Evolutionary conservation across 2,329 filamentous ascomycete genomes (phyloP), one percentile per base, ranked within the genome.

Genomic region (Chaetothyriales sp.): DNA sequence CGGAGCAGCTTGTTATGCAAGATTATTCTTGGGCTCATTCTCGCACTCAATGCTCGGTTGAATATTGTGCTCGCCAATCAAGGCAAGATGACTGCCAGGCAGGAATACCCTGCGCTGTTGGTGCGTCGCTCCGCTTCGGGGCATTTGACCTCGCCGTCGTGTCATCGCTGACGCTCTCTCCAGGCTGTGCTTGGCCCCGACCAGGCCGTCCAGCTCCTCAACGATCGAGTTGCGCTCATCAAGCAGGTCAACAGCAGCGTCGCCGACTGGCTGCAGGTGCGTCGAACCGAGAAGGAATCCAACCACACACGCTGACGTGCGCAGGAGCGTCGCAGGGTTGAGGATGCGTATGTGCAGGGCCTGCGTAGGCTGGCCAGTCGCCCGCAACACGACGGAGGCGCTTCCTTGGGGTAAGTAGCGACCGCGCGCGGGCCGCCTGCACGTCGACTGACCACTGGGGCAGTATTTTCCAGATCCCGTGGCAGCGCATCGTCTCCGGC

Each of bases 201-300:
- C 60, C 87, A 92, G 72, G 89, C 92, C 54, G 86, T 89, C 43
- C 77, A 80, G 51, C 78, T 88, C 54, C 78, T 97, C 62, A 85
- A 83, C 68, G 89, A 95, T 62, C 86, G 92, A 64, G 80, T 97
- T 61, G 86, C 85, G 69, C 80, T 88, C 69, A 90, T 97, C 66
- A 80, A 78, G 63, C 88, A 83, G 68, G 73, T 94, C 71, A 95
- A 98, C 69, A 71, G 75, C 61, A 88, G 95, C 66, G 87, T 98
- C 64, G 90, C 90, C 67, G 90, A 97, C 71, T 98, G 90, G 88
- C 78, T 98, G 56, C 85, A 90, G 83, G 89, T 95, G 81, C 69
- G 60, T 51, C 49, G 52, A 33, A 43, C 46, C 49, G 6, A 53
- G 56, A 37, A 51, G 37, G 48, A 47, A 10, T 45, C 15, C 10